Percentiles rank a stretch among this genome's conserved stretches.
Conservation (phyloP, 495 filamentous ascomycete genomes). For the Podospora tetraspora region DNA sequence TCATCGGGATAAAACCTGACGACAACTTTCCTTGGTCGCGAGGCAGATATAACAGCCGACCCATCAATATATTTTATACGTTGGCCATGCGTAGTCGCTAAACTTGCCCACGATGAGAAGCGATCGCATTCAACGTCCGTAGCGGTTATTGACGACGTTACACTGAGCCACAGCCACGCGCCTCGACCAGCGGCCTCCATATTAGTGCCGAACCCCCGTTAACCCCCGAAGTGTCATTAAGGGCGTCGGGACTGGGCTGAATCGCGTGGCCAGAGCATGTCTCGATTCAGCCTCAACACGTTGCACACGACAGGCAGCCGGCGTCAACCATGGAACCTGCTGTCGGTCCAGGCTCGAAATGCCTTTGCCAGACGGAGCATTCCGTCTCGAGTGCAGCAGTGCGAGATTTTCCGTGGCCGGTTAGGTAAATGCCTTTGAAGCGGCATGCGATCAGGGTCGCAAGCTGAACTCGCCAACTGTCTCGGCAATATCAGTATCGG, state of each 20-base stretch:
- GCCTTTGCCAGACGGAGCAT: not conserved
- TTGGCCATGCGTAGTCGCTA: not conserved
- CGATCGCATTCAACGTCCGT: not conserved
- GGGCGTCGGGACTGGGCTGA: not conserved
- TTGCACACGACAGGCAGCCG: not conserved
- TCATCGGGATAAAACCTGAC: too few relatives aligned
- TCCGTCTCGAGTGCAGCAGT: not conserved
- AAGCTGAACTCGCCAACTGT: constrained; percentile 3
- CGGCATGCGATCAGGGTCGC: not conserved
- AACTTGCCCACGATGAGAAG: not conserved
- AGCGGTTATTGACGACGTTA: not conserved
- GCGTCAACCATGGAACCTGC: too few relatives aligned
- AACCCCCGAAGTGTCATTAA: not conserved
- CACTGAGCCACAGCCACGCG: not conserved
- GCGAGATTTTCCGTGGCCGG: not conserved
- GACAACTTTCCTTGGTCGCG: not conserved
- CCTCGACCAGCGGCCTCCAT: not conserved
- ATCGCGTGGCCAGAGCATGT: not conserved
- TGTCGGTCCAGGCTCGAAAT: not conserved
- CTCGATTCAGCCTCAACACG: not conserved
- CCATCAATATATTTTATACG: not conserved
- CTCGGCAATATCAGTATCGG: not conserved
- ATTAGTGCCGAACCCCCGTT: not conserved
- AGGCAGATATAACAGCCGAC: not conserved
- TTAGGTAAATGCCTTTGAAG: not conserved